Conservation (phyloP, 2,329 filamentous ascomycete species). For the Lecanicillium sp. region DNA sequence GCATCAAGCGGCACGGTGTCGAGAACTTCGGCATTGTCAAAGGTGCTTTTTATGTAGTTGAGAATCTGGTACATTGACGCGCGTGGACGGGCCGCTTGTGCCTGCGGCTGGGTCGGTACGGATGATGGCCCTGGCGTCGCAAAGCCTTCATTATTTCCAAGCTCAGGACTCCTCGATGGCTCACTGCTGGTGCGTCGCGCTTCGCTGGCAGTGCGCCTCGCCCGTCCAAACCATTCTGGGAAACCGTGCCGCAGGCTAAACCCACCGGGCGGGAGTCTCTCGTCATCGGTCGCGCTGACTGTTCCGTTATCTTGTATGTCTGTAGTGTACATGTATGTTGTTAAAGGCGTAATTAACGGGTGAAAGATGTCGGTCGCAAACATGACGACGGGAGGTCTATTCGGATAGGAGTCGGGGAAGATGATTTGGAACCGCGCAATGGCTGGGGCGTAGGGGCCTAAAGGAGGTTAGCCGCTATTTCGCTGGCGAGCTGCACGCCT, state of each 20-base stretch:
- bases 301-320: conserved; percentile 67
- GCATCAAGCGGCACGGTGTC: conserved; percentile 74
- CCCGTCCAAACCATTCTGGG: conserved; percentile 75
- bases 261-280: conserved; percentile 76
- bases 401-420: conserved; percentile 75
- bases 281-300: conserved; percentile 75
- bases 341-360: conserved; percentile 82
- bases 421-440: conserved; percentile 85
- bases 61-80: conserved; percentile 60
- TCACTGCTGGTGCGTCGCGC: conserved; percentile 1
- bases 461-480: not conserved
- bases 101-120: conserved; percentile 1
- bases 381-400: conserved; percentile 72
- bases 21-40: conserved; percentile 69
- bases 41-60: conserved; percentile 73
- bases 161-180: not conserved
- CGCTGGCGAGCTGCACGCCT: conserved; percentile 4
- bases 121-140: conserved; percentile 1
- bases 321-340: conserved; percentile 89
- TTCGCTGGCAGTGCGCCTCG: conserved; percentile 29
- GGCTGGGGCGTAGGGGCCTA: conserved; percentile 82
- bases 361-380: conserved; percentile 94
- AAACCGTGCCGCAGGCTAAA: conserved; percentile 91
- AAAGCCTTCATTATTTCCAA: not conserved
- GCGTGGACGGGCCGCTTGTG: conserved; percentile 5